Percentiles rank a stretch among this genome's conserved stretches.
Evolutionary conservation across 2,329 filamentous ascomycete species (phyloP).

Genomic region (Ceratocystiopsis sp.): DNA sequence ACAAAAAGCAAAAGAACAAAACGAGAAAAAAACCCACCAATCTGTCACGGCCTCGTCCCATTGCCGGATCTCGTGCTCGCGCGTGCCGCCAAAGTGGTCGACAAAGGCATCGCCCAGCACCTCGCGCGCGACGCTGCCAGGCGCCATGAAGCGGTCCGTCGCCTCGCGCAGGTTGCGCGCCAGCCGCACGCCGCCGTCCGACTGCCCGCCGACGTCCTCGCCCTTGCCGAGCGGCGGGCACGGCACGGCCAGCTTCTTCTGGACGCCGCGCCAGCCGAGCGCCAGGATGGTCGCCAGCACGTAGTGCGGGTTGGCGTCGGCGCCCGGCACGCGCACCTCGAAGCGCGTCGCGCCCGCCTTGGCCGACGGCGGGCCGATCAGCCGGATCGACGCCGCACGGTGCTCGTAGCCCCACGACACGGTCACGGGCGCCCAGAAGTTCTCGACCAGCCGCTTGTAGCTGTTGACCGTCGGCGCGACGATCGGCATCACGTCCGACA

Average conservation of each 20-base stretch:
- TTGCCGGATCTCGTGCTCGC: constrained; percentile 75
- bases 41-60: constrained; percentile 97
- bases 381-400: constrained; percentile 72
- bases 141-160: constrained; percentile 56
- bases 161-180: constrained; percentile 79
- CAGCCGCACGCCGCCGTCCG: constrained; percentile 58
- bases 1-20: constrained; percentile 12
- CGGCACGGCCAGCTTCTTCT: constrained; percentile 75
- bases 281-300: constrained; percentile 77
- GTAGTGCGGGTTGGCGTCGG: constrained; percentile 77
- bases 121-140: constrained; percentile 76
- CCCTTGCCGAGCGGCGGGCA: constrained; percentile 73
- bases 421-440: constrained; percentile 97
- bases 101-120: constrained; percentile 93
- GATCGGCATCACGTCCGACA: constrained; percentile 91
- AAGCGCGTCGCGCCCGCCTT: constrained; percentile 78
- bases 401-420: constrained; percentile 96
- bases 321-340: constrained; percentile 85
- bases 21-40: constrained; percentile 45
- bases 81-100: constrained; percentile 82
- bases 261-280: constrained; percentile 77
- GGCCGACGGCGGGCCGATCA: constrained; percentile 77
- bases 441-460: constrained; percentile 95
- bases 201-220: constrained; percentile 56
- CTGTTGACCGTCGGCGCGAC: constrained; percentile 92